Conservation (phyloP, 73 alveolate genomes). For the Loxodes magnus region DNA sequence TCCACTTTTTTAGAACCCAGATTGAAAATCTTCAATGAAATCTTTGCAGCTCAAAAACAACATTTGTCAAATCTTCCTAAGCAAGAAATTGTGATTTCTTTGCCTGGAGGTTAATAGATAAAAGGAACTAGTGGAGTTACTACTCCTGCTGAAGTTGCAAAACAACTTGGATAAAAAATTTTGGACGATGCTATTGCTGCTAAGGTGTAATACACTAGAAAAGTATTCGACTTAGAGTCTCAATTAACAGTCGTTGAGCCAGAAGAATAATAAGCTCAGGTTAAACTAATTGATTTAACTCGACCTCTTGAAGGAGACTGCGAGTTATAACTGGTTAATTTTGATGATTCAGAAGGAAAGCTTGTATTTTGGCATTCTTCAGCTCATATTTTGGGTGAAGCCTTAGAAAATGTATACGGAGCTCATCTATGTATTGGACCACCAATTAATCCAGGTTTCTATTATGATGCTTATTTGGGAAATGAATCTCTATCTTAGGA, state of each 20-base stretch:
- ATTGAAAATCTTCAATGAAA: constrained; percentile 30
- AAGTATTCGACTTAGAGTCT: constrained; percentile 49
- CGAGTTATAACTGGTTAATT: constrained; percentile 78
- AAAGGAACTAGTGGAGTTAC: constrained; percentile 84
- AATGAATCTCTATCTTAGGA: constrained; percentile 68
- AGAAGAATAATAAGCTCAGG: constrained; percentile 37
- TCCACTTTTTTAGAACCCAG: constrained; percentile 47
- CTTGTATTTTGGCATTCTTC: constrained; percentile 97
- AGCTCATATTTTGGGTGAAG: constrained; percentile 95
- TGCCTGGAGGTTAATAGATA: constrained; percentile 73
- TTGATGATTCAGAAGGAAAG: constrained; percentile 75
- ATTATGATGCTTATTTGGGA: constrained; percentile 97
- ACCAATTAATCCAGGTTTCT: constrained; percentile 95
- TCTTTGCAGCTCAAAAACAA: constrained; percentile 26
- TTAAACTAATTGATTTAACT: constrained; percentile 74
- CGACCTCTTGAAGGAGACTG: constrained; percentile 99
- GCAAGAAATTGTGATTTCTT: constrained; percentile 64
- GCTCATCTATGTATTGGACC: constrained; percentile 98
- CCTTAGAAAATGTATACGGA: constrained; percentile 90
- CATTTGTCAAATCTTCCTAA: constrained; percentile 40
- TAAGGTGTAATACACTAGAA: constrained; percentile 56
- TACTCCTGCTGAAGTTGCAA: constrained; percentile 83
- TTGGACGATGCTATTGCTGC: constrained; percentile 87
- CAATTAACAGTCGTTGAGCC: constrained; percentile 79
- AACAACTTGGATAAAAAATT: constrained; percentile 56